Evolutionary conservation across 768 basidiomycete genomes (phyloP), one percentile per base, ranked within the genome.

Genomic region (Boletus rufocinnamomeus): DNA sequence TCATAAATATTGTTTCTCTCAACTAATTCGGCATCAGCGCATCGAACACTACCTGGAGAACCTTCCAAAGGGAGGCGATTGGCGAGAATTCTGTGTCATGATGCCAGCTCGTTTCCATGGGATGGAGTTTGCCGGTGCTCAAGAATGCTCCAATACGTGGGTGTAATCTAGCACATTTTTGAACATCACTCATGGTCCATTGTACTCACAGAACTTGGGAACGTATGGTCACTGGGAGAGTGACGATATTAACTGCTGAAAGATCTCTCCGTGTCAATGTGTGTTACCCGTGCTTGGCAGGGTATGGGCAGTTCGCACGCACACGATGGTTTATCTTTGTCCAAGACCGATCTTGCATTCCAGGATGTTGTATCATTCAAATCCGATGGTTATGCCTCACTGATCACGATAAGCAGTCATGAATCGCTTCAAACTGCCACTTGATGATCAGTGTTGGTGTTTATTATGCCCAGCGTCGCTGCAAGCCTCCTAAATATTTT

Each of bases 11-110:
- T 6, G 10, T 23, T 58, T 6, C 1, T n/a, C 27, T 46, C 43
- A 21, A 56, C n/a, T 2, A 2, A 56, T n/a, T 11, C 6, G 23
- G 6, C 13, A 32, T 25, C 35, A 75, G 75, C 70, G 62, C 27
- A 69, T 74, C 4, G 28, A 28, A 7, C 28, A 28, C 28, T 28
- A 28, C 28, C 50, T 76, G 9, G 61, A 63, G 46, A 66, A 72
- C 32, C 58, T 75, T 10, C 72, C 67, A 0, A 3, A 49, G 10
- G 57, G 62, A 9, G 52, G 60, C 19, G 63, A 73, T 16, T 75
- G 72, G 72, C 59, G 50, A 10, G 66, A 69, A 19, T 72, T 76
- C 55, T 75, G 75, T 52, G 74, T 72, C 1, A 73, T 74, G 1
- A 76, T 74, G 0, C 74, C 74, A 2, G 52, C 58, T 8, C 19